These are phyloP conservation scores for Microsporum canis DNA, from an alignment of 2,329 filamentous ascomycete genomes.

Conservation along the genomic window DNA sequence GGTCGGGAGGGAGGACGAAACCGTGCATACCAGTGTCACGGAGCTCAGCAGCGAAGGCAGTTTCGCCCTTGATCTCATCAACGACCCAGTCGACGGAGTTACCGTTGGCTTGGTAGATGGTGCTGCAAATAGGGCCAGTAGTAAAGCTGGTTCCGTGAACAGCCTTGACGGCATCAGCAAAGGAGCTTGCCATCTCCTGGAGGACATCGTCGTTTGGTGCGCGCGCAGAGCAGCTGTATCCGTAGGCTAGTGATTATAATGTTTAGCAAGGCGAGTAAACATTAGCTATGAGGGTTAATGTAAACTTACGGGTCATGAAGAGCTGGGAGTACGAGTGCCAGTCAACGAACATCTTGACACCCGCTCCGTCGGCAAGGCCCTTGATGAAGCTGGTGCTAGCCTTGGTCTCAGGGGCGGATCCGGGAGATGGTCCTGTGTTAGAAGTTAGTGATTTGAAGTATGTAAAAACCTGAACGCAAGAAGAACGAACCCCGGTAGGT, in stretches of 20 bases:
- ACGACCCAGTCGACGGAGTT: slow-evolving; percentile 35
- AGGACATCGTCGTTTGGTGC: slow-evolving; percentile 40
- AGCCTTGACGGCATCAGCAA: slow-evolving; percentile 44
- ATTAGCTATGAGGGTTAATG: background rate
- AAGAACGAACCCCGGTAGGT: slow-evolving; percentile 31
- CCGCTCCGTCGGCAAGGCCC: slow-evolving; percentile 35
- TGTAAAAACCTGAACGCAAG: background rate
- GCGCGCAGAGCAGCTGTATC: slow-evolving; percentile 45
- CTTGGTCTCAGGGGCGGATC: slow-evolving; percentile 43
- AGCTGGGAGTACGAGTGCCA: slow-evolving; percentile 55
- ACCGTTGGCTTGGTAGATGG: slow-evolving; percentile 46
- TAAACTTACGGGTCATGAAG: slow-evolving; percentile 33
- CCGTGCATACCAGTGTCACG: slow-evolving; percentile 40
- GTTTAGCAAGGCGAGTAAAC: background rate
- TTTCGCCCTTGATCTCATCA: slow-evolving; percentile 35
- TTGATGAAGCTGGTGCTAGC: slow-evolving; percentile 40
- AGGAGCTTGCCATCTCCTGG: slow-evolving; percentile 39
- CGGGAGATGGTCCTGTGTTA: slow-evolving; percentile 27
- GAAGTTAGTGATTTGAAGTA: background rate
- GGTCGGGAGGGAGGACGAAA: slow-evolving; percentile 39
- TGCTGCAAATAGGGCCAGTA: slow-evolving; percentile 44
- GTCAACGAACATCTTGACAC: slow-evolving; percentile 53
- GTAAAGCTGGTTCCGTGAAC: slow-evolving; percentile 39
- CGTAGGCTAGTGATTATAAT: slow-evolving; percentile 35
- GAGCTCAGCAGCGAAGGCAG: slow-evolving; percentile 41